Evolutionary conservation across 2,329 filamentous ascomycete genomes (phyloP).

Genomic region (Aureobasidium uvarum): DNA sequence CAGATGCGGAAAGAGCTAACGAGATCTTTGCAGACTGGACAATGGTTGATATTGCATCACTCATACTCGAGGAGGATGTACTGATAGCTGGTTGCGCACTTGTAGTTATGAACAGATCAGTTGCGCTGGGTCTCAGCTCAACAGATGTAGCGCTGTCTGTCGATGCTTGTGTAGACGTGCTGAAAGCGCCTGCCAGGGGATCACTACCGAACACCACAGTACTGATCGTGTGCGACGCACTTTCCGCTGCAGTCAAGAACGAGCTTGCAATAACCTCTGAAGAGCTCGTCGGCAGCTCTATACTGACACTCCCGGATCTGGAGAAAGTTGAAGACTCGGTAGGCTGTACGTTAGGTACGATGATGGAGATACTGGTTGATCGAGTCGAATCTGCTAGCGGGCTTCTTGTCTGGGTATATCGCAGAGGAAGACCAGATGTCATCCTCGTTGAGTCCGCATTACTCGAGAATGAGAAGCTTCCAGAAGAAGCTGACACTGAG

Average conservation of each 20-base stretch:
- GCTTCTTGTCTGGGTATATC: background rate
- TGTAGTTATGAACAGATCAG: background rate
- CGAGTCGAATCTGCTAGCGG: background rate
- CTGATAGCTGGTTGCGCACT: background rate
- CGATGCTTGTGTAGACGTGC: background rate
- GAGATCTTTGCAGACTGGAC: no score
- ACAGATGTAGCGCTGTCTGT: background rate
- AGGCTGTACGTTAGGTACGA: background rate
- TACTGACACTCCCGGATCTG: background rate
- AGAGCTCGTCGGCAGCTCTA: background rate
- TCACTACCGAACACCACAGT: background rate
- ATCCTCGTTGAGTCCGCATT: background rate
- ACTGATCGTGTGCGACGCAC: conserved; percentile 1
- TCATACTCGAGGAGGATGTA: background rate
- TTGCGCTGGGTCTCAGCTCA: background rate
- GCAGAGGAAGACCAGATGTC: background rate
- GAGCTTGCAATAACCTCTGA: background rate
- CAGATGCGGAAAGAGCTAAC: no score
- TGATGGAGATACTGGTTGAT: conserved; percentile 1
- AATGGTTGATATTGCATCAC: background rate
- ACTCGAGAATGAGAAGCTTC: background rate
- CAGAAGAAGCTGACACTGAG: background rate
- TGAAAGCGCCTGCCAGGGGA: background rate
- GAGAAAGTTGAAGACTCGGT: background rate
- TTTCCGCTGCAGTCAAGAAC: background rate